These are phyloP conservation scores for Trametes punicea DNA, from an alignment of 768 basidiomycete species.

Conservation along the genomic window DNA sequence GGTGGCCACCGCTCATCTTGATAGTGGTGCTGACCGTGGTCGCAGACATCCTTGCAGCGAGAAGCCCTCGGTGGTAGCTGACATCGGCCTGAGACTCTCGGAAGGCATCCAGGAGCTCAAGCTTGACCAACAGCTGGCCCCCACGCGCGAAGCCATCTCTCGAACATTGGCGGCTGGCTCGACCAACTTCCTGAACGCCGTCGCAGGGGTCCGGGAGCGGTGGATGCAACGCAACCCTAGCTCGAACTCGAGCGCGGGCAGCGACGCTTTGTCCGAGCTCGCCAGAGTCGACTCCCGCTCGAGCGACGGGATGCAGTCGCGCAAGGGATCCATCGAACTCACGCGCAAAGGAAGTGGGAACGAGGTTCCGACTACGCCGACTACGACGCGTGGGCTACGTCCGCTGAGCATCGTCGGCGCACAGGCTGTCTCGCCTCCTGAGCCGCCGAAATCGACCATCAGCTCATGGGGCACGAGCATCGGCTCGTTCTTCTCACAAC, in stretches of 20 bases:
- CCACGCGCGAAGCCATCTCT: conserved; percentile 85
- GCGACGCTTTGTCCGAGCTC: conserved; percentile 14
- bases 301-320: conserved; percentile 4
- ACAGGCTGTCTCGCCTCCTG: conserved; percentile 21
- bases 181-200: conserved; percentile 80
- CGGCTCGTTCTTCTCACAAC: conserved; percentile 45
- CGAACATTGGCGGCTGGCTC: conserved; percentile 73
- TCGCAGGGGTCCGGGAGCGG: conserved; percentile 81
- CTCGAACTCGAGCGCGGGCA: conserved; percentile 12
- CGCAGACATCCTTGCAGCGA: conserved; percentile 89
- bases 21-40: neutral
- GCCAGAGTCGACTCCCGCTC: conserved; percentile 14
- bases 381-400: conserved; percentile 22
- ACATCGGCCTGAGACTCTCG: conserved; percentile 86
- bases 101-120: conserved; percentile 95
- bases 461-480: conserved; percentile 44
- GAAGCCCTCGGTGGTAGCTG: conserved; percentile 83
- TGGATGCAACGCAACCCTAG: conserved; percentile 46
- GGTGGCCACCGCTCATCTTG: neutral
- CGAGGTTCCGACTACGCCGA: conserved; percentile 16
- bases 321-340: neutral
- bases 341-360: neutral
- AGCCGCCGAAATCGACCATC: conserved; percentile 30
- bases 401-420: conserved; percentile 30
- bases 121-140: conserved; percentile 89